Evolutionary conservation across 768 basidiomycete genomes (phyloP).

Genomic region (Psilocybe subaeruginosa): DNA sequence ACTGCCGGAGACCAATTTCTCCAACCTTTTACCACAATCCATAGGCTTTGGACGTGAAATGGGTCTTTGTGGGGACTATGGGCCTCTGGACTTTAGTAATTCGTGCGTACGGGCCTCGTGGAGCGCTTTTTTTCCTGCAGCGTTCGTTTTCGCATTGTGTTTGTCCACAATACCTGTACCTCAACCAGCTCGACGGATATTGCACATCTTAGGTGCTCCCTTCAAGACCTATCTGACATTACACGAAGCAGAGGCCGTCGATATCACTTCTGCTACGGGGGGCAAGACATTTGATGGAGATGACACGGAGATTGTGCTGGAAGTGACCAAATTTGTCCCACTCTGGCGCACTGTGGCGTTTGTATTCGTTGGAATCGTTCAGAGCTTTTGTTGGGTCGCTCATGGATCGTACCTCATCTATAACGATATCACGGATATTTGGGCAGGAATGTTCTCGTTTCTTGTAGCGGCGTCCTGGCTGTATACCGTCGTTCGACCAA

Average conservation of each 20-base stretch:
- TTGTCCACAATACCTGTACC: slow-evolving; percentile 37
- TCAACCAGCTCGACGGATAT: slow-evolving; percentile 23
- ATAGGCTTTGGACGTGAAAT: slow-evolving; percentile 18
- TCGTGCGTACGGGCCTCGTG: slow-evolving; percentile 54
- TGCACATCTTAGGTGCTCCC: slow-evolving; percentile 29
- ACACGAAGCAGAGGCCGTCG: slow-evolving; percentile 57
- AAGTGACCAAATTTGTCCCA: slow-evolving; percentile 34
- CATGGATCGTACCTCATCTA: slow-evolving; percentile 57
- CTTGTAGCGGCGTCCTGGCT: slow-evolving; percentile 64
- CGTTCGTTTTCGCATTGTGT: slow-evolving; percentile 46
- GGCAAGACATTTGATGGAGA: slow-evolving; percentile 24
- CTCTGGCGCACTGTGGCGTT: slow-evolving; percentile 68
- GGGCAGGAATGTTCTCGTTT: slow-evolving; percentile 43
- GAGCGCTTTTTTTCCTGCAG: slow-evolving; percentile 51
- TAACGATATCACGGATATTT: slow-evolving; percentile 31
- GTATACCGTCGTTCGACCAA: slow-evolving; percentile 61
- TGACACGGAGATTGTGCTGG: slow-evolving; percentile 19
- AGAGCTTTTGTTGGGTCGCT: slow-evolving; percentile 63
- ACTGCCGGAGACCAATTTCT: neutral
- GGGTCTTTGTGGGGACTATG: slow-evolving; percentile 35
- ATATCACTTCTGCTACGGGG: slow-evolving; percentile 23
- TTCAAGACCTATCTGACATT: slow-evolving; percentile 51
- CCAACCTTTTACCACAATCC: neutral
- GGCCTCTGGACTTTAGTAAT: slow-evolving; percentile 44
- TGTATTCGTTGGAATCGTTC: slow-evolving; percentile 54